Evolutionary conservation across 176 grass and related monocot species (phyloP), one percentile per base, ranked within the genome.

Genomic region (Aechmea fasciata): DNA sequence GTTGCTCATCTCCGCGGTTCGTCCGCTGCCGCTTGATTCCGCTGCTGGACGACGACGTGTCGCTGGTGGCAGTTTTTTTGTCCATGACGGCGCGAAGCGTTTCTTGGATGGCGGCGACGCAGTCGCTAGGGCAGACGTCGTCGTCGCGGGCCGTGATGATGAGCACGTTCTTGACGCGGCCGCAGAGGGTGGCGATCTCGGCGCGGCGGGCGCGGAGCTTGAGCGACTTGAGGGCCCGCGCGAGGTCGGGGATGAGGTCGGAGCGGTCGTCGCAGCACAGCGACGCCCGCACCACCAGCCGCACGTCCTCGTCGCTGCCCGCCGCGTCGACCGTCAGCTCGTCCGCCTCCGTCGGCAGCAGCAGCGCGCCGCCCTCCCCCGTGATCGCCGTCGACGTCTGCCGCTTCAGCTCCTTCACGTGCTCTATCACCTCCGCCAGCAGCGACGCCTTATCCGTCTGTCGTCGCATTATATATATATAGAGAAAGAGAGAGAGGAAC

Each of bases 361-460:
- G 41, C 81, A 77, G 82, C 10, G 20, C 11, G 0, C 51, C 65
- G 24, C 69, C 53, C 1, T 68, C 66, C 1, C 24, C 83, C 73
- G 83, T 86, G 73, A 93, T 83, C 57, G 90, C 81, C 47, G 87
- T 79, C 12, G n/a, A n/a, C n/a, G 90, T 90, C 83, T 94, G 95
- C 49, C 90, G 90, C 69, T 99, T 99, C 72, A 99, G 82, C 70
- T 99, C 95, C 76, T 99, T 99, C 41, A 99, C 87, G 64, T 99
- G 87, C 73, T 94, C 90, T 68, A 99, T 85, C 69, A 99, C 95
- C 82, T 99, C 95, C 20, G 87, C 95, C 2, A 99, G 82, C 57
- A 99, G 78, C 33, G 95, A 99, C 63, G 95, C 95, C 68, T 99
- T 99, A 75, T 99, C 95, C 20, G 95, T 99, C 95, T 99, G 69